Percentiles rank a stretch among this genome's conserved stretches.
These are phyloP conservation scores for Xylaria bambusicola DNA, from an alignment of 495 filamentous ascomycete genomes.

Conservation along the genomic window DNA sequence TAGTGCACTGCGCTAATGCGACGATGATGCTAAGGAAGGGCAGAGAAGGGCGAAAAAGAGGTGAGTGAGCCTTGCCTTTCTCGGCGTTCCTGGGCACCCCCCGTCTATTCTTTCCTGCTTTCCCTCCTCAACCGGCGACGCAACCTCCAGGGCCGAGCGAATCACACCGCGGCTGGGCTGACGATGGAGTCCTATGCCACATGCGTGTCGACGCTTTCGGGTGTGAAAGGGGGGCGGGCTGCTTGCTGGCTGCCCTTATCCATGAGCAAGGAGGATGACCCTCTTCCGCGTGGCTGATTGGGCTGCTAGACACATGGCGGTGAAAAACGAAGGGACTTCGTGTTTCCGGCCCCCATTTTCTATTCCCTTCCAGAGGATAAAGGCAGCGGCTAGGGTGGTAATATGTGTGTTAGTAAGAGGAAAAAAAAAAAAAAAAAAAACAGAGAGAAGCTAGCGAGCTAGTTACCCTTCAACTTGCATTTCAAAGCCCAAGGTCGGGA, in stretches of 20 bases:
- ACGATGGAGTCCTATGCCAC: conserved; percentile 13
- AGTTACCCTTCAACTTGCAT: background rate
- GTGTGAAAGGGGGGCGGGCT: conserved; percentile 2
- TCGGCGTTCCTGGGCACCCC: conserved; percentile 5
- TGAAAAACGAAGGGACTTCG: conserved; percentile 23
- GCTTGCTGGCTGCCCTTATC: background rate
- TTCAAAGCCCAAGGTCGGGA: background rate
- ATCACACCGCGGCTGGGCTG: conserved; percentile 13
- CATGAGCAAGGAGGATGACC: background rate
- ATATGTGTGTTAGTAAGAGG: background rate
- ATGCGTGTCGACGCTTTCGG: conserved; percentile 19
- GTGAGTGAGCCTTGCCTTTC: conserved; percentile 9
- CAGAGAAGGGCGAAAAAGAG: too few relatives aligned
- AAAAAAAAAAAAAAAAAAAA: too few relatives aligned
- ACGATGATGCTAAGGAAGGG: background rate
- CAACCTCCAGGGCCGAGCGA: conserved; percentile 6
- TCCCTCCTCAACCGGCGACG: conserved; percentile 12
- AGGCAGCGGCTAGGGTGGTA: background rate
- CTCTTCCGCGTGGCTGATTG: conserved; percentile 30
- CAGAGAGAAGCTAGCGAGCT: background rate
- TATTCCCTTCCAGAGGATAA: background rate
- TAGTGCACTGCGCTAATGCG: background rate
- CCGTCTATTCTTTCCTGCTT: conserved; percentile 18
- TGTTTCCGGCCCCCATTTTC: conserved; percentile 11
- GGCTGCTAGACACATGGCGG: conserved; percentile 34